Conservation (phyloP, 805 yeast species). For the Barnettozyma sucrosica region DNA sequence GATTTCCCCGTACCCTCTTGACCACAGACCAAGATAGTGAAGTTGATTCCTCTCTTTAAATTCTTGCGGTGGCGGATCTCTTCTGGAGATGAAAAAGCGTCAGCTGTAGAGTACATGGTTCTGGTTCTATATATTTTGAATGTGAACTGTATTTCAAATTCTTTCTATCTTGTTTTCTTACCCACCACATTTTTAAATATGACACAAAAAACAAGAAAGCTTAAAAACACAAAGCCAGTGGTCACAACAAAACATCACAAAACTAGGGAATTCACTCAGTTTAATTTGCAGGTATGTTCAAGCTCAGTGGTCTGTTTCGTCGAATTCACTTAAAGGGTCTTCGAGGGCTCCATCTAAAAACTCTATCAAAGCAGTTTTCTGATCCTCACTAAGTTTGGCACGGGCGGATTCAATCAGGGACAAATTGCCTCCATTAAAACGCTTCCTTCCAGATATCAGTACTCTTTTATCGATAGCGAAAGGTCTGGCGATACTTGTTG, state of each 20-base stretch:
- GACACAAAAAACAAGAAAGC: neutral
- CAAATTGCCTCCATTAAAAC: no score
- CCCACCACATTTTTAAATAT: neutral
- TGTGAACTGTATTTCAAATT: no score
- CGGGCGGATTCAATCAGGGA: neutral
- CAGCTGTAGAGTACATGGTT: constrained; percentile 1
- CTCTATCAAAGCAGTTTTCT: neutral
- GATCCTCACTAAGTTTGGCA: neutral
- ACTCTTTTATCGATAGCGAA: neutral
- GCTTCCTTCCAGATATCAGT: no score
- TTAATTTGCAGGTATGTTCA: neutral
- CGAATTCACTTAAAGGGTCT: neutral
- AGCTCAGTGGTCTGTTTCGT: no score
- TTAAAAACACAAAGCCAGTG: neutral
- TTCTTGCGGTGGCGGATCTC: constrained; percentile 52
- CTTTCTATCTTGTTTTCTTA: neutral
- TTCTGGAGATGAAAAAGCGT: constrained; percentile 25
- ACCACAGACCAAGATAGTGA: constrained; percentile 67
- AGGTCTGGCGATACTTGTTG: neutral
- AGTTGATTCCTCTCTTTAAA: constrained; percentile 55
- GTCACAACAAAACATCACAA: no score
- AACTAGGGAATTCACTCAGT: no score
- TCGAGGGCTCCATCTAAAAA: neutral
- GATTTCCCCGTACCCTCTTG: constrained; percentile 71
- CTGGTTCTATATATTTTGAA: neutral